Evolutionary conservation across 345 rosid genomes (phyloP).

Genomic region (Noccaea caerulescens): DNA sequence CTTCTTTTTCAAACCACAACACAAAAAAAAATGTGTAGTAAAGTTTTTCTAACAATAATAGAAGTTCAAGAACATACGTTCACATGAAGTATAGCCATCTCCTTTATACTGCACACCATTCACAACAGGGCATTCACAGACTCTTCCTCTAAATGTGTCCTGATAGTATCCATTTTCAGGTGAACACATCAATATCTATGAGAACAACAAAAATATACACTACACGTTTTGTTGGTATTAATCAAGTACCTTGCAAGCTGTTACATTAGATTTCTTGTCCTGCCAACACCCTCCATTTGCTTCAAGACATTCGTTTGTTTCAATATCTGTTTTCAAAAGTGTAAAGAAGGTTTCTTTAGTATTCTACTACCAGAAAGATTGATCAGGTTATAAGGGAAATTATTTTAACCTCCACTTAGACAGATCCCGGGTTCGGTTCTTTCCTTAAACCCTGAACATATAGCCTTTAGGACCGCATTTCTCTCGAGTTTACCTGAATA

Average conservation of each 20-base stretch:
- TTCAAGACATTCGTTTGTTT: slow-evolving; percentile 86
- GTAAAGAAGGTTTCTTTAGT: slow-evolving; percentile 24
- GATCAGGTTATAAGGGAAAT: slow-evolving; percentile 13
- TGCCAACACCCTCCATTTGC: slow-evolving; percentile 93
- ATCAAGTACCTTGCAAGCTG: slow-evolving; percentile 84
- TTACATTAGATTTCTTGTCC: slow-evolving; percentile 63
- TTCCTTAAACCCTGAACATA: slow-evolving; percentile 93
- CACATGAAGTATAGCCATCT: slow-evolving; percentile 86
- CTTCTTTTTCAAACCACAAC: slow-evolving; percentile 13
- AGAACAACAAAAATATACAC: not conserved
- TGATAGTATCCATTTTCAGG: slow-evolving; percentile 38
- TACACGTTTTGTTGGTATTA: not conserved
- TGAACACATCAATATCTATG: not conserved
- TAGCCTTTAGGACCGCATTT: slow-evolving; percentile 72
- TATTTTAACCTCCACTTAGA: slow-evolving; percentile 63
- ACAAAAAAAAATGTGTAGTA: not conserved
- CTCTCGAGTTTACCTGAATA: slow-evolving; percentile 71
- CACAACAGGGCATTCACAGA: slow-evolving; percentile 86
- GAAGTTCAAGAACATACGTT: slow-evolving; percentile 55
- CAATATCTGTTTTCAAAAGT: slow-evolving; percentile 56
- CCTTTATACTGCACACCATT: slow-evolving; percentile 92
- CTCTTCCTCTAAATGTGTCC: slow-evolving; percentile 98
- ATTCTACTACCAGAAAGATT: not conserved
- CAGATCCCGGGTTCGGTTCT: slow-evolving; percentile 78
- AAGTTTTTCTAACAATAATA: slow-evolving; percentile 7